These are phyloP conservation scores for Corchorus capsularis DNA, from an alignment of 345 rosid genomes.

Conservation along the genomic window DNA sequence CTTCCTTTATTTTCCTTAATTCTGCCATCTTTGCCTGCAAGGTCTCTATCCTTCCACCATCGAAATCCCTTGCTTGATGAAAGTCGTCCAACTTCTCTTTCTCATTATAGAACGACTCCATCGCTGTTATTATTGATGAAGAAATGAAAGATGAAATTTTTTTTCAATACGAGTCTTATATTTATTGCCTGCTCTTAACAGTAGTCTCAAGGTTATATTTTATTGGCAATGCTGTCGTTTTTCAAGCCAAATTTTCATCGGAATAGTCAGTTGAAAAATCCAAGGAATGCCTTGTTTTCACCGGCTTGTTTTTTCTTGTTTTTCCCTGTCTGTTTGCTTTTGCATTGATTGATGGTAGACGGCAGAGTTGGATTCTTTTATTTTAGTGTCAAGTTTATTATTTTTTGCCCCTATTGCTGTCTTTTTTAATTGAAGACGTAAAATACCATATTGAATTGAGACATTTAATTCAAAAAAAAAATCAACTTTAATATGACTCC, in stretches of 20 bases:
- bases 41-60: not conserved
- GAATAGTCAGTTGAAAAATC: not conserved
- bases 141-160: not conserved
- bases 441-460: no score
- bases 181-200: not conserved
- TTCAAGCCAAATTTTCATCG: not conserved
- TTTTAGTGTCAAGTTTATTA: not conserved
- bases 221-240: slow-evolving; percentile 3
- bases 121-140: not conserved
- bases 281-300: slow-evolving; percentile 23
- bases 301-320: not conserved
- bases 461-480: no score
- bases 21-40: slow-evolving; percentile 31
- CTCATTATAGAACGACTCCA: slow-evolving; percentile 18
- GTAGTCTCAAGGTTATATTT: not conserved
- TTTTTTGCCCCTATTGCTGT: not conserved
- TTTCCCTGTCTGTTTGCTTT: slow-evolving; percentile 26
- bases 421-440: not conserved
- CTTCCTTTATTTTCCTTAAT: slow-evolving; percentile 36
- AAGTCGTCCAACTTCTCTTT: not conserved
- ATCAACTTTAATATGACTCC: no score
- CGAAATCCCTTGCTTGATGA: not conserved
- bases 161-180: not conserved
- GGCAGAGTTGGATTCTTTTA: slow-evolving; percentile 28
- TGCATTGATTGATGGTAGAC: slow-evolving; percentile 17